phyloP scores from a whole-genome alignment of 345 rosid genomes.

The Corchorus capsularis region DNA sequence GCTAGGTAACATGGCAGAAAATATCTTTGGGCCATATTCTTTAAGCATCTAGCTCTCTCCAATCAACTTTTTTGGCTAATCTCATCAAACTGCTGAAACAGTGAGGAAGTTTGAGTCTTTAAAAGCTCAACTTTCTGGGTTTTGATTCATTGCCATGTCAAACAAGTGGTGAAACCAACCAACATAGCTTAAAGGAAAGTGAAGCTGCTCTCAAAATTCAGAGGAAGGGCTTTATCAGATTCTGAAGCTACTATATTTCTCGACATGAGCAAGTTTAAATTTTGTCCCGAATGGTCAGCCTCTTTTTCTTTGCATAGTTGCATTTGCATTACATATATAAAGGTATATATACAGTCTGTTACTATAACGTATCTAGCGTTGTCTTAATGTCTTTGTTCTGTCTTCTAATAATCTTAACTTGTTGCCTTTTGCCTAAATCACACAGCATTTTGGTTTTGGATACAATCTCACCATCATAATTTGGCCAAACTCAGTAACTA shows the following conservation, averaged over 20 bases:
- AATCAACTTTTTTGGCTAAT: neutral
- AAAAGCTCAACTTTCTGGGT: neutral
- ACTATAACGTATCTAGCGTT: too few relatives aligned
- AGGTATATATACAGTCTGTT: too few relatives aligned
- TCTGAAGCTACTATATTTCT: neutral
- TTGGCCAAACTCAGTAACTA: too few relatives aligned
- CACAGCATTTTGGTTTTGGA: too few relatives aligned
- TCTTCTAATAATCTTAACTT: too few relatives aligned
- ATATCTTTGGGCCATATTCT: neutral
- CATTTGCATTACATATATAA: too few relatives aligned
- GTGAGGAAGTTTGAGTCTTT: neutral
- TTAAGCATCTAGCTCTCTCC: neutral
- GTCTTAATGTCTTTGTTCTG: too few relatives aligned
- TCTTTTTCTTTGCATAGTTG: neutral
- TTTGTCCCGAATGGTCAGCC: conserved; percentile 69
- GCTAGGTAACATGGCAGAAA: neutral
- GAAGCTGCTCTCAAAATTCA: neutral
- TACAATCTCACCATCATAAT: too few relatives aligned
- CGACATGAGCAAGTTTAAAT: conserved; percentile 60
- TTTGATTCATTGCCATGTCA: neutral
- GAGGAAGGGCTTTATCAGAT: neutral
- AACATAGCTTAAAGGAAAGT: neutral
- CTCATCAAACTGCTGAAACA: neutral
- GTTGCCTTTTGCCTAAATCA: too few relatives aligned
- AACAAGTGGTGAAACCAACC: neutral